Conservation (phyloP, 2,329 filamentous ascomycete species). For the Xylaria sp. region DNA sequence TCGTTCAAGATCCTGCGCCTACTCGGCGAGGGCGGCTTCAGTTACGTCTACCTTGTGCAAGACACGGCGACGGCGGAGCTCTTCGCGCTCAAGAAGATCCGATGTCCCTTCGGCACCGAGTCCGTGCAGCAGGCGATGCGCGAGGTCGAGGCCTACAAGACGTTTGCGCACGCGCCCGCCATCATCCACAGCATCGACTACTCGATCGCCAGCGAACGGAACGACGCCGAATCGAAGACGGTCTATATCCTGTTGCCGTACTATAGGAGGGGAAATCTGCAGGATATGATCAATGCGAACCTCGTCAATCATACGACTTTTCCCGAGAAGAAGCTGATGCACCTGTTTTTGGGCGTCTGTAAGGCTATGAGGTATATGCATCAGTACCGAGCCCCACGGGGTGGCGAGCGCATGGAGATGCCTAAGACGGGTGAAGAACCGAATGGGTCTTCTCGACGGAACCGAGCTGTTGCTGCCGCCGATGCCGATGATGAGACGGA, state of each 20-base stretch:
- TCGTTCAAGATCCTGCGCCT: constrained; percentile 94
- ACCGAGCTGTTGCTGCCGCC: constrained; percentile 36
- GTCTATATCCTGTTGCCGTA: constrained; percentile 96
- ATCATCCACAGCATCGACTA: constrained; percentile 53
- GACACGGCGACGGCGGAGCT: constrained; percentile 77
- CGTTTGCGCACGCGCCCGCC: constrained; percentile 76
- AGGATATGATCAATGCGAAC: constrained; percentile 98
- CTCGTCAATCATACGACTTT: constrained; percentile 90
- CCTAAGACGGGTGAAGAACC: constrained; percentile 41
- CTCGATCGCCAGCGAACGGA: constrained; percentile 50
- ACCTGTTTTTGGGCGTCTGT: constrained; percentile 87
- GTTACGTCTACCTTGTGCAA: constrained; percentile 97
- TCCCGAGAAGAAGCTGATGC: constrained; percentile 81
- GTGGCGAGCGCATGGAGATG: constrained; percentile 50
- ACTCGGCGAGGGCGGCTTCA: constrained; percentile 96
- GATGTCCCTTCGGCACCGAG: constrained; percentile 95
- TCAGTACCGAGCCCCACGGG: constrained; percentile 60
- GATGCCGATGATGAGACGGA: constrained; percentile 66
- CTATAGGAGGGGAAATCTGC: constrained; percentile 89
- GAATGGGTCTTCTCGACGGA: constrained; percentile 33
- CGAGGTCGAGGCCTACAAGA: constrained; percentile 92
- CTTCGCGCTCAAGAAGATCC: constrained; percentile 96
- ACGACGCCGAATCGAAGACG: constrained; percentile 70
- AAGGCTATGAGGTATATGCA: constrained; percentile 87
- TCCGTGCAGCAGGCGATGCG: constrained; percentile 91